Base-by-base conservation (phyloP, 352 stramenopile genomes). In the Blastocystis sp. region DNA sequence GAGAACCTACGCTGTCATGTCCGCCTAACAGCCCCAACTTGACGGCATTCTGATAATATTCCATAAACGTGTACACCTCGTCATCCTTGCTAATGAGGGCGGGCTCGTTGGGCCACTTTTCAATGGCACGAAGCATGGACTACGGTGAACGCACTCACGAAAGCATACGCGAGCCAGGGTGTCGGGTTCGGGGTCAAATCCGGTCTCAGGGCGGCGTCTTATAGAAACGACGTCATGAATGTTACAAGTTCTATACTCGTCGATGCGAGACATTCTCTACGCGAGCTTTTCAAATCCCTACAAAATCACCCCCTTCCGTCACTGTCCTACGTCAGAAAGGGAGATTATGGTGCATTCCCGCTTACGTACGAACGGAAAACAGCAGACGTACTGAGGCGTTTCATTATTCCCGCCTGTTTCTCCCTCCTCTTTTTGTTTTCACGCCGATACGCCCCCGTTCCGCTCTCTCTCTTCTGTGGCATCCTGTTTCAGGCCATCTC, bases 1-100 rank as follows among this genome's bases (percentile, higher is more conserved):
- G 91, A 93, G 82, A 87, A 93, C 90, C 70, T 95, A 94, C 21
- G 21, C 14, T 45, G 23, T 53, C 19, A 79, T 78, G 2, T 2
- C 11, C 34, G 5, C 38, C n/a, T 3, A 19, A n/a, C 0, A 64
- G n/a, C 9, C 4, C 28, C 7, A 21, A 78, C 78, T 76, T 76
- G 17, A 88, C 56, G 28, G 78, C 41, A 62, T 79, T 65, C 62
- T 88, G 17, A 78, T 79, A 88, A 56, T 88, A 88, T 38, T 88
- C 61, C 60, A 62, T 79, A 53, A 79, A 88, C 1, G 78, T 88
- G 23, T 88, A 88, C 0, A 70, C 62, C n/a, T 76, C 53, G 28
- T 88, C 62, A 60, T 88, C 78, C 23, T 88, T 88, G 45, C 64
- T 88, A 66, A 88, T 41, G 1, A 88, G 43, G 76, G 78, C 78